A percentile compares a stretch with the other conserved stretches of the same genome.
phyloP scores from a whole-genome alignment of 2,329 filamentous ascomycete genomes.

The Penicillium sp. region DNA sequence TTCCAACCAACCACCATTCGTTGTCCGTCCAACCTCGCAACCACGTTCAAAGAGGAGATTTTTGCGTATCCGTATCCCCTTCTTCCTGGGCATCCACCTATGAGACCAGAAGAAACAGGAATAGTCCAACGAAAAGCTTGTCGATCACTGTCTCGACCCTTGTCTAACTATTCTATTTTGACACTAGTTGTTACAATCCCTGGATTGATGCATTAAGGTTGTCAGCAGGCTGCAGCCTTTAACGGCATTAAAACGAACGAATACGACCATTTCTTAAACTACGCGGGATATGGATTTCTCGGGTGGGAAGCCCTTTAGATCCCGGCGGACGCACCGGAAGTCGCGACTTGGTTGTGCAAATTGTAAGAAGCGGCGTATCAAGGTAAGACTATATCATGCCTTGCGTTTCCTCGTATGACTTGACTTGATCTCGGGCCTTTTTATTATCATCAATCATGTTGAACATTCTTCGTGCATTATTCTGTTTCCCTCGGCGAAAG shows the following conservation, averaged over 20 bases:
- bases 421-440: not conserved
- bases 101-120: not conserved
- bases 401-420: not conserved
- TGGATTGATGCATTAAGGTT: not conserved
- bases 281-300: conserved; percentile 11
- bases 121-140: not conserved
- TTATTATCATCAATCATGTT: not conserved
- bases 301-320: conserved; percentile 14
- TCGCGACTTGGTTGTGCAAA: conserved; percentile 42
- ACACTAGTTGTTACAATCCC: not conserved
- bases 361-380: conserved; percentile 44
- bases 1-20: not conserved
- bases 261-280: conserved; percentile 18
- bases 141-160: not conserved
- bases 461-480: conserved; percentile 7
- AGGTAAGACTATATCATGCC: conserved; percentile 34
- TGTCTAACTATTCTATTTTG: not conserved
- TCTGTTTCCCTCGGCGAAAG: conserved; percentile 5
- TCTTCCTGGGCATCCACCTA: not conserved
- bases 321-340: conserved; percentile 42
- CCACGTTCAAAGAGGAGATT: conserved; percentile 13
- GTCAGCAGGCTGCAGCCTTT: conserved; percentile 7
- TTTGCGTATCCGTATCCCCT: conserved; percentile 20
- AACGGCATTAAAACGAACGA: conserved; percentile 23
- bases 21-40: not conserved